phyloP scores from a whole-genome alignment of 345 rosid species.

The Boechera stricta region DNA sequence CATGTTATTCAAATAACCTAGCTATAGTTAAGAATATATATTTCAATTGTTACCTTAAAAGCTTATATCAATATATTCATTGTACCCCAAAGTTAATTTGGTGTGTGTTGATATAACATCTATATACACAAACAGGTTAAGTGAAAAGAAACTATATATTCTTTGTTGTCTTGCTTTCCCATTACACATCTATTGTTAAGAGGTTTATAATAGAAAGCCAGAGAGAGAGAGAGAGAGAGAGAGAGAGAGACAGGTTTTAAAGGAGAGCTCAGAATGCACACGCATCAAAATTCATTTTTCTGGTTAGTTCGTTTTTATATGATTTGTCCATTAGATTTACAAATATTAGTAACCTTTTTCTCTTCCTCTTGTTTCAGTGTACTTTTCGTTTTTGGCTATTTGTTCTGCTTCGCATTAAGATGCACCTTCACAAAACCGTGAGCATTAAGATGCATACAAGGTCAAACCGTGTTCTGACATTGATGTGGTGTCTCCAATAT shows the following conservation, averaged over 20 bases:
- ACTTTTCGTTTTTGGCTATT: constrained; percentile 34
- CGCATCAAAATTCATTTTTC: constrained; percentile 37
- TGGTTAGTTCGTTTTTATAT: constrained; percentile 31
- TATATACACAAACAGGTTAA: constrained; percentile 42
- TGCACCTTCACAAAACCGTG: constrained; percentile 42
- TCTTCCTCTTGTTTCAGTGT: constrained; percentile 42
- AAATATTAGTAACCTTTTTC: constrained; percentile 32
- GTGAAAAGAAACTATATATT: constrained; percentile 20
- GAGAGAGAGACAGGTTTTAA: background rate
- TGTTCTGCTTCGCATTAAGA: constrained; percentile 6
- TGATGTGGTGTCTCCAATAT: too few species aligned
- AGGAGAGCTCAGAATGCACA: constrained; percentile 36
- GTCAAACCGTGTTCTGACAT: constrained; percentile 23
- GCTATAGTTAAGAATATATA: background rate
- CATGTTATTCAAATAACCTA: background rate
- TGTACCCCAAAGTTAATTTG: constrained; percentile 24
- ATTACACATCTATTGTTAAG: constrained; percentile 29
- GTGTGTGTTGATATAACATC: constrained; percentile 22
- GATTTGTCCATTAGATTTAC: constrained; percentile 43
- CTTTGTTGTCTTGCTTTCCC: constrained; percentile 39
- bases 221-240: constrained; percentile 1
- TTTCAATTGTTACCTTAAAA: background rate
- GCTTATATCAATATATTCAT: background rate
- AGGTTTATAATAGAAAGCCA: constrained; percentile 8
- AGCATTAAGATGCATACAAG: constrained; percentile 36